phyloP scores from a whole-genome alignment of 805 yeast genomes.

The Candida arabinofermentans region DNA sequence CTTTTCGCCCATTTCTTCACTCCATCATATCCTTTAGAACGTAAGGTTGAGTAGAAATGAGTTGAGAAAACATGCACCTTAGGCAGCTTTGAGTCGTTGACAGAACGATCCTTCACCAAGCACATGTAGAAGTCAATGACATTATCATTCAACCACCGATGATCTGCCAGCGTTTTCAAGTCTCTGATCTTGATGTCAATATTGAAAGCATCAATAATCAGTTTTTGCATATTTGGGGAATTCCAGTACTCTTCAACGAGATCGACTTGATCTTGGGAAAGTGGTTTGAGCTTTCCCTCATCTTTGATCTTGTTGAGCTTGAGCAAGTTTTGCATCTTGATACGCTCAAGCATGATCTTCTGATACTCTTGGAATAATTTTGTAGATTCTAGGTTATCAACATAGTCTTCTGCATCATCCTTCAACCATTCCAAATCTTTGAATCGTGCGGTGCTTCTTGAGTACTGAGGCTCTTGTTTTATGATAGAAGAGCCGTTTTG shows the following conservation, averaged over 20 bases:
- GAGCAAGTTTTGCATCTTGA: slow-evolving; percentile 32
- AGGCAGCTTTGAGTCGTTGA: slow-evolving; percentile 21
- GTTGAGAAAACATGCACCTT: slow-evolving; percentile 75
- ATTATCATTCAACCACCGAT: slow-evolving; percentile 87
- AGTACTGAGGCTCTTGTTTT: neutral
- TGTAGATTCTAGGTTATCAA: slow-evolving; percentile 28
- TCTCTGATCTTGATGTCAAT: slow-evolving; percentile 68
- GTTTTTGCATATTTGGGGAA: slow-evolving; percentile 19
- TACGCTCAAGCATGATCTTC: slow-evolving; percentile 39
- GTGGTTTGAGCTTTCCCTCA: slow-evolving; percentile 29
- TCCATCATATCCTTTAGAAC: slow-evolving; percentile 70
- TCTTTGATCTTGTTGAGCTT: slow-evolving; percentile 35
- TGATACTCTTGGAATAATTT: slow-evolving; percentile 38
- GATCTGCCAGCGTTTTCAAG: slow-evolving; percentile 62
- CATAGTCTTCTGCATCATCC: slow-evolving; percentile 29
- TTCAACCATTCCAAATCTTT: slow-evolving; percentile 29
- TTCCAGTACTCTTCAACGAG: slow-evolving; percentile 35
- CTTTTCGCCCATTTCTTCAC: slow-evolving; percentile 83
- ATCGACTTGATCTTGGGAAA: slow-evolving; percentile 29
- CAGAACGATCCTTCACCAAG: slow-evolving; percentile 42
- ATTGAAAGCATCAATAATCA: slow-evolving; percentile 33
- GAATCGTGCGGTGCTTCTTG: slow-evolving; percentile 21
- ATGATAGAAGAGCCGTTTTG: slow-evolving; percentile 10
- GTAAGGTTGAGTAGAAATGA: slow-evolving; percentile 75
- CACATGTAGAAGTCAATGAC: slow-evolving; percentile 79